A percentile compares a stretch with the other conserved stretches of the same genome.
These are phyloP conservation scores for Aspergillus piperis DNA, from an alignment of 2,329 filamentous ascomycete genomes.

Conservation along the genomic window DNA sequence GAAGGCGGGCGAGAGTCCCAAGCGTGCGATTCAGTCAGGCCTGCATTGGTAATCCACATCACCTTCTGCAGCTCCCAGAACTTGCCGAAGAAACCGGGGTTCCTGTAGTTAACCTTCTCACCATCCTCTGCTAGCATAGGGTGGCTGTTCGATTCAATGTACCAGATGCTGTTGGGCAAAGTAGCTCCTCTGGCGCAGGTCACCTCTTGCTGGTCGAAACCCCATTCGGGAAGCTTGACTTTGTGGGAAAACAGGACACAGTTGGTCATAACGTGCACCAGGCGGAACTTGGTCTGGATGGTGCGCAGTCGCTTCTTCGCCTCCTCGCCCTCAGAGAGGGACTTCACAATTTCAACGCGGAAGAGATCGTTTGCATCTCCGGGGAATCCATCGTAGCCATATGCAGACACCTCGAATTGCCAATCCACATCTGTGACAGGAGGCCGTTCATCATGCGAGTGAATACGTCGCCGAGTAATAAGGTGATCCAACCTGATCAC, in stretches of 20 bases:
- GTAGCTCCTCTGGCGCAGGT: constrained; percentile 91
- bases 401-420: constrained; percentile 96
- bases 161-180: constrained; percentile 96
- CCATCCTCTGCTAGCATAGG: constrained; percentile 71
- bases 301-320: constrained; percentile 86
- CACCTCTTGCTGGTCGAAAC: constrained; percentile 98
- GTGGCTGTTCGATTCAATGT: constrained; percentile 87
- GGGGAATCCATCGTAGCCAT: constrained; percentile 94
- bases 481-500: constrained; percentile 81
- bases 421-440: constrained; percentile 85
- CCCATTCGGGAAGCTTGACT: constrained; percentile 97
- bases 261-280: constrained; percentile 95
- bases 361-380: constrained; percentile 97
- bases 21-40: constrained; percentile 91
- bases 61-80: constrained; percentile 97
- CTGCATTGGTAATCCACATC: constrained; percentile 99
- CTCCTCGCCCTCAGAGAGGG: constrained; percentile 73
- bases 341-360: constrained; percentile 91
- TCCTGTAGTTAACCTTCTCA: constrained; percentile 94
- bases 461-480: constrained; percentile 81
- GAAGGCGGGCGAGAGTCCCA: constrained; percentile 95
- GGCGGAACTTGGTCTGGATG: constrained; percentile 94
- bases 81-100: constrained; percentile 94
- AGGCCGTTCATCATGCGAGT: constrained; percentile 88
- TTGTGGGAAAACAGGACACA: constrained; percentile 98